These are phyloP conservation scores for Sphaceloma murrayae DNA, from an alignment of 2,329 filamentous ascomycete species.

Conservation along the genomic window DNA sequence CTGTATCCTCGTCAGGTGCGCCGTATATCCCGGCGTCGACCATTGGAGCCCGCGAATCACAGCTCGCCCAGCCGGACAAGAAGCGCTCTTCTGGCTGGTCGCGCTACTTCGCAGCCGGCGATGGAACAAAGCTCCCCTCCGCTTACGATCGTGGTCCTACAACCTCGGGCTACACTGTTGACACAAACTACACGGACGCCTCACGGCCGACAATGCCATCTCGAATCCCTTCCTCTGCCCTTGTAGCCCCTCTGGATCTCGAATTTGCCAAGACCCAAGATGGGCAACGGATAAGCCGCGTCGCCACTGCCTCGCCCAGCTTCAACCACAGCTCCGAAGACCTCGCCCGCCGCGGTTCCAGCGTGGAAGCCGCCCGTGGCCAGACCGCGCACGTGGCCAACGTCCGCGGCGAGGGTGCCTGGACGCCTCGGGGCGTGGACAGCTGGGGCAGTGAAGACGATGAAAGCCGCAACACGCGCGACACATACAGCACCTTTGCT, in stretches of 20 bases:
- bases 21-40: conserved; percentile 31
- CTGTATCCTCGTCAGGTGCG: conserved; percentile 22
- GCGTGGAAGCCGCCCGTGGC: conserved; percentile 25
- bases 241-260: conserved; percentile 59
- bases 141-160: conserved; percentile 31
- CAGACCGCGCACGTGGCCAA: conserved; percentile 27
- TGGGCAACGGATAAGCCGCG: conserved; percentile 54
- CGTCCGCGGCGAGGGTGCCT: conserved; percentile 19
- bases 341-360: conserved; percentile 27
- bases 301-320: conserved; percentile 60
- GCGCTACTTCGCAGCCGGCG: conserved; percentile 29
- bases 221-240: conserved; percentile 47
- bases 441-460: conserved; percentile 26
- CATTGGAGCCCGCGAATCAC: conserved; percentile 23
- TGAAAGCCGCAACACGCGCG: conserved; percentile 24
- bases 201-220: conserved; percentile 36
- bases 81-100: conserved; percentile 49
- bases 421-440: conserved; percentile 21
- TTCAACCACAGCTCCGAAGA: conserved; percentile 49
- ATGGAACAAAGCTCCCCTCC: conserved; percentile 27
- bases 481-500: conserved; percentile 15
- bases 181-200: conserved; percentile 33
- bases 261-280: conserved; percentile 42
- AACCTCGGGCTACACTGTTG: conserved; percentile 40
- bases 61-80: conserved; percentile 30